Base-by-base conservation (phyloP, 2,329 filamentous ascomycete species). In the Cercospora citrullina region DNA sequence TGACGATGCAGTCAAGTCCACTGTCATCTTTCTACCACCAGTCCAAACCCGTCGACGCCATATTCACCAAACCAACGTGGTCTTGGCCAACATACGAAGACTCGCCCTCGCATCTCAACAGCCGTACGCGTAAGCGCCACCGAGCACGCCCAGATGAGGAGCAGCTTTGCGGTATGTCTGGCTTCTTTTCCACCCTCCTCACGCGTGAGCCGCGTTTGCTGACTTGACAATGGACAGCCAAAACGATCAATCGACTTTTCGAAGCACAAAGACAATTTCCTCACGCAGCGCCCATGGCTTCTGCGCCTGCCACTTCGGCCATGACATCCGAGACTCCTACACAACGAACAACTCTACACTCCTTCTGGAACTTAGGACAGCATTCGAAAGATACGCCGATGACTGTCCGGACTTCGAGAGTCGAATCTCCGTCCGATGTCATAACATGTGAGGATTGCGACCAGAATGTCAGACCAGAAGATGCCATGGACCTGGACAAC, bases 121-220 rank as follows among this genome's bases (percentile, higher is more conserved):
- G 83, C 69, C 84, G 87, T 18, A 89, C 87, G 65, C 81, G 84
- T 68, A 89, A 89, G 77, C 81, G 87, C 67, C 84, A 89, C 75
- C 48, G 48, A 12, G 84, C 85, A 73, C 81, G 87, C 55, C 87
- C 87, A 0, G 83, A 87, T 64, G 86, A 87, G 64, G 79, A 83
- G 64, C 77, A 80, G 16, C 82, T 89, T 65, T 84, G 87, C 75
- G 83, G 87, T 88, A 78, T 72, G 80, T 70, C 30, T 60, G 66
- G 61, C 61, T 72, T 63, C 23, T 26, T 28, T 31, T 28, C 53
- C 23, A 66, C 30, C 48, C 30, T 31, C 8, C 53, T 68, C 16
- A 63, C 53, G 61, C 67, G 68, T 23, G 60, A 58, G 9, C 23
- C 53, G 26, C 30, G 26, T 33, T 72, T 60, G 65, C 67, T 74